A percentile compares a stretch with the other conserved stretches of the same genome.
Conservation (phyloP, 2,329 filamentous ascomycete genomes). For the Aureobasidium vineae region DNA sequence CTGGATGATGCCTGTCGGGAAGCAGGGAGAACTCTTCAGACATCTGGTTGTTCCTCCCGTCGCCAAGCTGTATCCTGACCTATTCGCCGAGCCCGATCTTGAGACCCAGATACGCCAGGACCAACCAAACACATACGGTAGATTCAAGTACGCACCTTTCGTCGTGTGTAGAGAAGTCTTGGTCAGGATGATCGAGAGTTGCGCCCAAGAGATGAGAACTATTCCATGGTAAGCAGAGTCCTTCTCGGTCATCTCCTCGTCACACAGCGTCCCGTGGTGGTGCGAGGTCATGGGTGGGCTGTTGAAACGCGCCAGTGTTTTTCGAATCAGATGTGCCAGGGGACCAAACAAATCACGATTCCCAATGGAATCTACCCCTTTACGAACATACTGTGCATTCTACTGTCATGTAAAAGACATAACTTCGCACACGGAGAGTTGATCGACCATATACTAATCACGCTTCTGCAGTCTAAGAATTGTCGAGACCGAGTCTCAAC, state of each 20-base stretch:
- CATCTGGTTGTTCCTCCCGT: background rate
- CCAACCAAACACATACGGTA: background rate
- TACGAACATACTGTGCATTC: background rate
- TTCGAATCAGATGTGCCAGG: too few relatives aligned
- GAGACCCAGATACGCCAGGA: background rate
- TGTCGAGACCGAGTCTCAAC: background rate
- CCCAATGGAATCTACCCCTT: background rate
- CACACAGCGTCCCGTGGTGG: background rate
- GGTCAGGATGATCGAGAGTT: background rate
- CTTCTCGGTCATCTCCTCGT: background rate
- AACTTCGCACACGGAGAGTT: background rate
- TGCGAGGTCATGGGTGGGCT: background rate
- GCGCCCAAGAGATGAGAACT: background rate
- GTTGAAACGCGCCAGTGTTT: background rate
- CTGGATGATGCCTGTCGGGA: slow-evolving; percentile 3
- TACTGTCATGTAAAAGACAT: background rate
- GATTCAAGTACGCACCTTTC: background rate
- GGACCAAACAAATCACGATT: background rate
- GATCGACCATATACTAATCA: background rate
- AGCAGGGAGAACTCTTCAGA: background rate
- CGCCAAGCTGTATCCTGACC: background rate
- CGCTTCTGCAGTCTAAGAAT: background rate
- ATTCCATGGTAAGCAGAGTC: background rate
- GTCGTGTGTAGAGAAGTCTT: slow-evolving; percentile 1
- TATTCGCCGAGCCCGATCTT: background rate